A percentile compares a stretch with the other conserved stretches of the same genome.
phyloP scores from a whole-genome alignment of 164 flowering plant genomes.

The Piper betle region DNA sequence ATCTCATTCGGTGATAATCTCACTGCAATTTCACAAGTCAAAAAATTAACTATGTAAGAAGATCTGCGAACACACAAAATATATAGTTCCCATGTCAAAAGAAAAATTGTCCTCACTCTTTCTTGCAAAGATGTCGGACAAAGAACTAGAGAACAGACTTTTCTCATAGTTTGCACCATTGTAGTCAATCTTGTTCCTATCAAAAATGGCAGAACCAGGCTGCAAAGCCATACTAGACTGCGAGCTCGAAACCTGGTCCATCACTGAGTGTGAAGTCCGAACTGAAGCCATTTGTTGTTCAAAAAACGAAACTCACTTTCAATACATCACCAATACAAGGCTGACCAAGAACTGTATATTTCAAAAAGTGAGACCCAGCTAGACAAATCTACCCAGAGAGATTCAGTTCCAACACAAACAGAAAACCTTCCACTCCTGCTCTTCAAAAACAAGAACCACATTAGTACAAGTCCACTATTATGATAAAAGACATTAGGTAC shows the following conservation, averaged over 20 bases:
- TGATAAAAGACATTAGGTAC: neutral
- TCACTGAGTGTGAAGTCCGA: slow-evolving; percentile 27
- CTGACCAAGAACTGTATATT: slow-evolving; percentile 14
- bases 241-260: slow-evolving; percentile 21
- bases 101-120: slow-evolving; percentile 21
- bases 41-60: neutral
- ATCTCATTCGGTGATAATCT: slow-evolving; percentile 27
- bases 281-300: slow-evolving; percentile 22
- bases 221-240: slow-evolving; percentile 18
- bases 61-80: neutral
- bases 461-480: neutral
- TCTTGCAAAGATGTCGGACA: slow-evolving; percentile 57
- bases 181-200: slow-evolving; percentile 17
- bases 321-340: slow-evolving; percentile 15
- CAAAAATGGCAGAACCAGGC: slow-evolving; percentile 16
- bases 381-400: slow-evolving; percentile 18
- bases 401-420: slow-evolving; percentile 16
- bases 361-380: slow-evolving; percentile 19
- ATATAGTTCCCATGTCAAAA: neutral
- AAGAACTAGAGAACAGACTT: slow-evolving; percentile 67
- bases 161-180: slow-evolving; percentile 43
- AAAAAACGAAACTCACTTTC: slow-evolving; percentile 11
- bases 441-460: neutral
- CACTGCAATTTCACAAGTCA: slow-evolving; percentile 27
- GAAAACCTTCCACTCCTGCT: slow-evolving; percentile 7